Percentiles rank a stretch among this genome's conserved stretches.
phyloP scores from a whole-genome alignment of 768 basidiomycete species.

The Tylopilus subfusipes region DNA sequence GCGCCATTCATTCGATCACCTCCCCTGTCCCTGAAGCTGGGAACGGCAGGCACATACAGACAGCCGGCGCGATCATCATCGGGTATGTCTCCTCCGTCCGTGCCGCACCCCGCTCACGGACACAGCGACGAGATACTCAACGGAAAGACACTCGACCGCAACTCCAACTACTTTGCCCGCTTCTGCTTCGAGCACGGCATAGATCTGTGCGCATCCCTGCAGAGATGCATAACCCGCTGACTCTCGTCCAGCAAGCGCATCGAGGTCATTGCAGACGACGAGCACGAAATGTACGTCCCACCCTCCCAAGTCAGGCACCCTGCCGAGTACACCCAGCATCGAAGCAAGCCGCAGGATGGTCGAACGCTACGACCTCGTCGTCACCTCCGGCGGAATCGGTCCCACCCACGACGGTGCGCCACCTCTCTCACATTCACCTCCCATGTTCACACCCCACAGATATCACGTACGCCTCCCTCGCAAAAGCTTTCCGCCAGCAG shows the following conservation, averaged over 20 bases:
- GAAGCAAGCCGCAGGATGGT: conserved; percentile 85
- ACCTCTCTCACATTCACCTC: background rate
- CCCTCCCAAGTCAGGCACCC: background rate
- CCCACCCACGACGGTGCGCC: conserved; percentile 81
- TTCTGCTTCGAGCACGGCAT: conserved; percentile 88
- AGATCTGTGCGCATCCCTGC: conserved; percentile 50
- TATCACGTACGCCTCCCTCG: conserved; percentile 87
- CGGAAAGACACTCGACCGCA: conserved; percentile 82
- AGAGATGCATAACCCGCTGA: background rate
- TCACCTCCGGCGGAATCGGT: conserved; percentile 89
- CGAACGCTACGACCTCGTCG: conserved; percentile 79
- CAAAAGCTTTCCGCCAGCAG: conserved; percentile 72
- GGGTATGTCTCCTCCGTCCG: conserved; percentile 40
- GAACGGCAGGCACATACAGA: background rate
- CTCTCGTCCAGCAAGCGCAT: conserved; percentile 64
- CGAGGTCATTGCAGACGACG: conserved; percentile 89
- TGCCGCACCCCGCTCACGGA: background rate
- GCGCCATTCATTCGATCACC: background rate
- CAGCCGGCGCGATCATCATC: conserved; percentile 51
- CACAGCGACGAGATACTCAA: conserved; percentile 87
- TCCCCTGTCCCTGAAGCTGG: no score
- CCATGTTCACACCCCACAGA: conserved; percentile 42
- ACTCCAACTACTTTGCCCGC: conserved; percentile 83
- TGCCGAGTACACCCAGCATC: conserved; percentile 43
- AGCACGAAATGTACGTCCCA: conserved; percentile 66